phyloP scores from a whole-genome alignment of 2,329 filamentous ascomycete genomes.

The Fonsecaea pedrosoi region DNA sequence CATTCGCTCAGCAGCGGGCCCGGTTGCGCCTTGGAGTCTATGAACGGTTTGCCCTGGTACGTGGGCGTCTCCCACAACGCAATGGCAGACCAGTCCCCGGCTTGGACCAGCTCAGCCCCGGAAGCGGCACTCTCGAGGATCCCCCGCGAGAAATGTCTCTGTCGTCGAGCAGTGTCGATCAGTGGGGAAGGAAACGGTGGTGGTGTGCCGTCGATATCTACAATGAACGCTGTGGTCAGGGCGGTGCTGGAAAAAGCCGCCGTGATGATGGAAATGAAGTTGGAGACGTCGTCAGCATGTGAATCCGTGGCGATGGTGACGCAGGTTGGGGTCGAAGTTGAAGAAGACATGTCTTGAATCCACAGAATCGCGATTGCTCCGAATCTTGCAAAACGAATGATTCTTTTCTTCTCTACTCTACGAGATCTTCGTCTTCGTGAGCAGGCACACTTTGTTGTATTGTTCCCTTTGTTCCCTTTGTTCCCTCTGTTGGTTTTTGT shows the following conservation, averaged over 20 bases:
- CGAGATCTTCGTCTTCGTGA: too few species aligned
- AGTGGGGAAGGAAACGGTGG: constrained; percentile 34
- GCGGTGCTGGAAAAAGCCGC: constrained; percentile 30
- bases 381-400: too few species aligned
- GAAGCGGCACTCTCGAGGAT: constrained; percentile 34
- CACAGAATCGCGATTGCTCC: too few species aligned
- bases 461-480: too few species aligned
- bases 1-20: constrained; percentile 34
- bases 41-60: constrained; percentile 34
- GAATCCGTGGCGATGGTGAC: constrained; percentile 26
- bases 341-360: constrained; percentile 2
- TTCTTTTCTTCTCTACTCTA: too few species aligned
- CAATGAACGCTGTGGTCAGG: constrained; percentile 36
- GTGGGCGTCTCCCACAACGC: constrained; percentile 37
- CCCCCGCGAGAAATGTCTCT: constrained; percentile 32
- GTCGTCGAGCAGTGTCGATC: constrained; percentile 28
- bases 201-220: constrained; percentile 34
- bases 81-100: constrained; percentile 37
- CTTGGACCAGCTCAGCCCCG: constrained; percentile 36
- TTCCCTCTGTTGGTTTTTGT: too few species aligned
- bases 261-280: constrained; percentile 36
- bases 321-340: constrained; percentile 9
- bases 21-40: constrained; percentile 30
- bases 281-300: constrained; percentile 18
- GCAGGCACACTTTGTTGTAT: too few species aligned